Base-by-base conservation (phyloP, 2,329 filamentous ascomycete species). In the Nothomitra cinnamomea region DNA sequence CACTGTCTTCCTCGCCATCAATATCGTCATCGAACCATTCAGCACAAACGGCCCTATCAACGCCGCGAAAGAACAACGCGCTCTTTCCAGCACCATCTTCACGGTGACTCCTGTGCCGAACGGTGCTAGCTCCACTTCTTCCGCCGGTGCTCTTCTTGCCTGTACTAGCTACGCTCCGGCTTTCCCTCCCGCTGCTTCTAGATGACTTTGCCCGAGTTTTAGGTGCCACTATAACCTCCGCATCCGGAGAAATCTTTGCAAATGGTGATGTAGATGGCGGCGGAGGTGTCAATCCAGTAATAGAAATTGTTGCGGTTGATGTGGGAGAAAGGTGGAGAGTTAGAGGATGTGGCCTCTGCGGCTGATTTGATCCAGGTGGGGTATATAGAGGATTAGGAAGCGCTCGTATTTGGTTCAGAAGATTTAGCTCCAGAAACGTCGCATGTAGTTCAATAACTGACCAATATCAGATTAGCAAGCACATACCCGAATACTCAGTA, bases 181-280 rank as follows among this genome's bases (percentile, higher is more conserved):
- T 87, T 60, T 94, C 87, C 38, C 80, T 78, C n/a, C 73, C 78
- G 28, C 70, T 68, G 56, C 70, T 75, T 54, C 82, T 78, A 2
- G 79, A 72, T 17, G 75, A 70, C 65, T 86, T 88, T 42, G 84
- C 75, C 54, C 90, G 79, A 24, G 83, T 84, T 70, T 98, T 98
- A 0, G 92, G 92, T 2, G 92, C 92, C 56, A 98, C 92, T 58
- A 96, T 94, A 51, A 98, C 89, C 68, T 98, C 92, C 21, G 90
- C 90, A 64, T 96, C 88, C 0, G 89, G 85, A 0, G 87, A 85
- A 51, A 98, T 86, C 67, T 95, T 96, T 24, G 86, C 87, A 64
- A 98, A 98, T 0, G 86, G 76, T 1, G 79, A 76, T 50, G 81
- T 78, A 1, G 78, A 71, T 1, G 84, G 67, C 2, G 82, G 80